Percentiles rank a stretch among this genome's conserved stretches.
Evolutionary conservation across 2,329 filamentous ascomycete species (phyloP).

Genomic region (Venturiaceae sp.): DNA sequence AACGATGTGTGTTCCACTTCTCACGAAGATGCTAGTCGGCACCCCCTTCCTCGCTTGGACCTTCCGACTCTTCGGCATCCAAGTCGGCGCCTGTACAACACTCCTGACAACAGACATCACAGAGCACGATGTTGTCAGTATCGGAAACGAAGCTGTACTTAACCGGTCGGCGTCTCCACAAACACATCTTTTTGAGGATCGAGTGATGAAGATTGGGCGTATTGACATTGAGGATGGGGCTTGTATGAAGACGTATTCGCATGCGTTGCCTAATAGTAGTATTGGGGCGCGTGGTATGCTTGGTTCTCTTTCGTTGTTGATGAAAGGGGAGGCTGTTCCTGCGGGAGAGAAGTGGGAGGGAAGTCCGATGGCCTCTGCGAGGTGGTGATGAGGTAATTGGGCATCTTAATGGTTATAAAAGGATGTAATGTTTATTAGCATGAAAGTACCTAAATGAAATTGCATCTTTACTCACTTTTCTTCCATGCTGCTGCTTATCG

Average conservation of each 20-base stretch:
- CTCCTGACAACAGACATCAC: background rate
- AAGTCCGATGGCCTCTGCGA: background rate
- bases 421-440: too few relatives aligned
- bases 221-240: background rate
- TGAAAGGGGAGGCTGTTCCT: background rate
- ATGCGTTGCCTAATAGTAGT: background rate
- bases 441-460: too few relatives aligned
- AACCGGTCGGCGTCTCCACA: background rate
- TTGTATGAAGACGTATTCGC: background rate
- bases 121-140: background rate
- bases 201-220: background rate
- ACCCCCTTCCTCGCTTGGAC: background rate
- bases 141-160: background rate
- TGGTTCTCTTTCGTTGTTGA: background rate
- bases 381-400: too few relatives aligned
- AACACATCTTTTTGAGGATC: background rate
- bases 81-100: background rate
- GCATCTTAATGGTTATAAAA: too few relatives aligned
- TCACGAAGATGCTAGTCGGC: background rate
- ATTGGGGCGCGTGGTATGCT: background rate
- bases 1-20: background rate
- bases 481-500: too few relatives aligned
- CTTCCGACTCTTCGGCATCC: background rate
- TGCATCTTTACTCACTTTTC: too few relatives aligned
- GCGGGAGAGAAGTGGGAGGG: background rate